These are phyloP conservation scores for Leishmania braziliensis DNA, from an alignment of 208 protist genomes.

Conservation along the genomic window DNA sequence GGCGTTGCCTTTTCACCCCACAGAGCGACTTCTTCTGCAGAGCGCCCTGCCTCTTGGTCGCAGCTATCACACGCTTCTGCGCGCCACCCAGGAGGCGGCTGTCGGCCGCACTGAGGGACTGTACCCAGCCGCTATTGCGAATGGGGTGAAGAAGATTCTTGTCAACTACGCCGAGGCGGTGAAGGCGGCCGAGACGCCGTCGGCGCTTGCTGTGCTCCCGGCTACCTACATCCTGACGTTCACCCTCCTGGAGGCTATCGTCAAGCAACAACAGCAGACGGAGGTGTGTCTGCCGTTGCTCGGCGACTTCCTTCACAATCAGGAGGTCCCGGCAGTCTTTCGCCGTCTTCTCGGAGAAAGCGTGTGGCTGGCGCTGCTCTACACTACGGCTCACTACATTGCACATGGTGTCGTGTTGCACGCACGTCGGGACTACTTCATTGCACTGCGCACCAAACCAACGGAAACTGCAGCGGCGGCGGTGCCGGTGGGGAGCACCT, in stretches of 20 bases:
- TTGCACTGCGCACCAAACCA: conserved; percentile 35
- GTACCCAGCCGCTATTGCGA: conserved; percentile 62
- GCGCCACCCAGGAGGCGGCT: conserved; percentile 37
- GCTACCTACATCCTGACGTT: conserved; percentile 59
- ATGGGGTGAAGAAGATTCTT: conserved; percentile 46
- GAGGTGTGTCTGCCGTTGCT: conserved; percentile 40
- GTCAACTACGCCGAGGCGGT: conserved; percentile 62
- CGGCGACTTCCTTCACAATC: conserved; percentile 48
- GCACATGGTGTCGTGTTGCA: conserved; percentile 87
- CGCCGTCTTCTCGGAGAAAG: conserved; percentile 64
- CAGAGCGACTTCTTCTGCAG: conserved; percentile 58
- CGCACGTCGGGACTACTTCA: conserved; percentile 76
- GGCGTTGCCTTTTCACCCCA: conserved; percentile 57
- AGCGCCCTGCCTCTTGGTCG: conserved; percentile 59
- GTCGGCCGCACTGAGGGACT: conserved; percentile 51
- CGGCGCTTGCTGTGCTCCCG: conserved; percentile 42
- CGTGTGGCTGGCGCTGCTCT: conserved; percentile 76
- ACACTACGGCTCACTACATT: conserved; percentile 84
- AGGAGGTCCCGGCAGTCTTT: conserved; percentile 61
- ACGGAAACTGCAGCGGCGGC: not conserved
- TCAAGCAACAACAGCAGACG: conserved; percentile 14
- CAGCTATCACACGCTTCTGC: conserved; percentile 44
- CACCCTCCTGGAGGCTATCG: conserved; percentile 43
- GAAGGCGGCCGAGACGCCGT: conserved; percentile 32
- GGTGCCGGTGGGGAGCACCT: not conserved